Evolutionary conservation across 495 filamentous ascomycete genomes (phyloP), one percentile per base, ranked within the genome.

Genomic region (Polyplosphaeria fusca): DNA sequence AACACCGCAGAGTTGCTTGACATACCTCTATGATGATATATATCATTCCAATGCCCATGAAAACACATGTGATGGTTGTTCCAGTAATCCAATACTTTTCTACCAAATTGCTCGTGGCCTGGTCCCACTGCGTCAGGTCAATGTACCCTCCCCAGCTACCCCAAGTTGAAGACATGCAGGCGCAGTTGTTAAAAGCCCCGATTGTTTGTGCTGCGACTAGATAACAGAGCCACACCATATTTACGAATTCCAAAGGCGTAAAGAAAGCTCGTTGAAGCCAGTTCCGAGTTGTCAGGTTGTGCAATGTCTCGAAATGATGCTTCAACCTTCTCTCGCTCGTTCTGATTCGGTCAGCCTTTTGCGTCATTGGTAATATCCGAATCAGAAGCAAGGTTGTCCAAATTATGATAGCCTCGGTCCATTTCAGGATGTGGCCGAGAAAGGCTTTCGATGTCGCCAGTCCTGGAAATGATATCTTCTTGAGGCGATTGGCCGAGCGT

Each of bases 201-300:
- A 47, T 11, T 9, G 43, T 47, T 20, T 47, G 43, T 5, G 43
- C 43, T 9, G 18, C 9, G 43, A 47, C 11, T 9, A 47, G 43
- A 20, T 47, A 47, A 23, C 43, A 47, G 43, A 47, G 43, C 43
- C 43, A 47, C 18, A 47, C 22, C 23, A 27, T 23, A 18, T 47
- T 47, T 9, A 11, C 43, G 23, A 47, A 47, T 18, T 47, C 43
- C 9, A 47, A 27, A 47, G 43, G 43, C 4, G 43, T 47, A 18
- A 47, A 47, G 43, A 47, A 27, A 9, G 18, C 22, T 11, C 43
- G 18, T 27, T 47, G 43, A 12, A 47, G 23, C 43, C 43, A 47
- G 43, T 11, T 23, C 18, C 43, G 4, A 5, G 18, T 11, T 4
- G 43, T 47, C 9, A 47, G 23, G 23, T 18, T 11, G 9, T 26